Evolutionary conservation across 257 asterid genomes (phyloP).

Genomic region (Schizonepeta tenuifolia): DNA sequence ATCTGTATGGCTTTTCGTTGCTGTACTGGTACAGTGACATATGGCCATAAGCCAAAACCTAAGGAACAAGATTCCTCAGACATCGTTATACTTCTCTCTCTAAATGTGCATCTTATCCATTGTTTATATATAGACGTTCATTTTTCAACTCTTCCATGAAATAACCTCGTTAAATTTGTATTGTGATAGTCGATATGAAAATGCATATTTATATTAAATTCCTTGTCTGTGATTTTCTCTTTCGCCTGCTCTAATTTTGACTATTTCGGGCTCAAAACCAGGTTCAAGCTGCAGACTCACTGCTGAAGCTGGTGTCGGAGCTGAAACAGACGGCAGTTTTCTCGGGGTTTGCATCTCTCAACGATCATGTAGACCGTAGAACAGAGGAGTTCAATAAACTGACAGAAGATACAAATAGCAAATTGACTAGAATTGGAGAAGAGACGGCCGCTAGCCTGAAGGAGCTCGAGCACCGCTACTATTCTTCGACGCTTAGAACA

Average conservation of each 20-base stretch:
- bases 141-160: background rate
- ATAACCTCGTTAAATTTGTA: background rate
- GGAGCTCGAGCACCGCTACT: slow-evolving; percentile 82
- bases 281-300: slow-evolving; percentile 88
- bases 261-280: slow-evolving; percentile 37
- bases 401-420: slow-evolving; percentile 58
- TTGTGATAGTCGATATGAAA: background rate
- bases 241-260: background rate
- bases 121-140: background rate
- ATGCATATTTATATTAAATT: too few relatives aligned
- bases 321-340: slow-evolving; percentile 86
- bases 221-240: background rate
- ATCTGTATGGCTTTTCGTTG: background rate
- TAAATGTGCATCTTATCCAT: background rate
- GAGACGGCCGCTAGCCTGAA: slow-evolving; percentile 78
- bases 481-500: slow-evolving; percentile 60
- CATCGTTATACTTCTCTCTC: background rate
- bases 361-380: slow-evolving; percentile 88
- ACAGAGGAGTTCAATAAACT: slow-evolving; percentile 65
- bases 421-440: slow-evolving; percentile 70
- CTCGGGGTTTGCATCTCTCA: slow-evolving; percentile 83
- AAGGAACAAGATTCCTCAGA: background rate
- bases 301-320: slow-evolving; percentile 93
- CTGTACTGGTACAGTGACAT: too few relatives aligned
- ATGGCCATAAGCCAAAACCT: background rate